phyloP scores from a whole-genome alignment of 192 early-diverging fungal genomes.

The Umbelopsis isabellina region DNA sequence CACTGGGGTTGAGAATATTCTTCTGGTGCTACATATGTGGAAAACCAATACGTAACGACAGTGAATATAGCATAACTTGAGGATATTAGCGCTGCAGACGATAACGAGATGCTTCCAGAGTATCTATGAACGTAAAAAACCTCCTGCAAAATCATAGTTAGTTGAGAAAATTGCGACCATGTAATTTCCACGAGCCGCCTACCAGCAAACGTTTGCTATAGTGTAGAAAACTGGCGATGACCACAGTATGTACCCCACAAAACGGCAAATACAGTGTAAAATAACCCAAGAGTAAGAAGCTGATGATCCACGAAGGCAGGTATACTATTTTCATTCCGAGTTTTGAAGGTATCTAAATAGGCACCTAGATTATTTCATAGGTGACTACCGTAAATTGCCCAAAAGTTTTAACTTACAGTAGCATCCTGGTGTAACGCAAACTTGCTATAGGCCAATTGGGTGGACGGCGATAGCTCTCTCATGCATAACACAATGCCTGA shows the following conservation, averaged over 20 bases:
- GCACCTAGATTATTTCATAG: neutral
- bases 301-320: neutral
- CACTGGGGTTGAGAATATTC: neutral
- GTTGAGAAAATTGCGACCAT: neutral
- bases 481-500: neutral
- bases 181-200: neutral
- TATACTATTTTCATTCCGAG: conserved; percentile 35
- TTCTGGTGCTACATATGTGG: neutral
- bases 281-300: neutral
- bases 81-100: conserved; percentile 18
- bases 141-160: conserved; percentile 24
- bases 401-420: neutral
- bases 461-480: conserved; percentile 25
- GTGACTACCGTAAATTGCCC: neutral
- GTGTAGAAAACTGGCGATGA: conserved; percentile 13
- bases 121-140: conserved; percentile 30
- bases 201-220: conserved; percentile 34
- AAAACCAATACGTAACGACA: neutral
- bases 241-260: neutral
- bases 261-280: neutral
- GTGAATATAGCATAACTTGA: conserved; percentile 9
- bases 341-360: conserved; percentile 22
- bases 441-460: conserved; percentile 32
- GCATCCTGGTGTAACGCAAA: conserved; percentile 4
- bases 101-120: conserved; percentile 21